Evolutionary conservation across 2,329 filamentous ascomycete species (phyloP).

Genomic region (Exutisphaerella laricina): DNA sequence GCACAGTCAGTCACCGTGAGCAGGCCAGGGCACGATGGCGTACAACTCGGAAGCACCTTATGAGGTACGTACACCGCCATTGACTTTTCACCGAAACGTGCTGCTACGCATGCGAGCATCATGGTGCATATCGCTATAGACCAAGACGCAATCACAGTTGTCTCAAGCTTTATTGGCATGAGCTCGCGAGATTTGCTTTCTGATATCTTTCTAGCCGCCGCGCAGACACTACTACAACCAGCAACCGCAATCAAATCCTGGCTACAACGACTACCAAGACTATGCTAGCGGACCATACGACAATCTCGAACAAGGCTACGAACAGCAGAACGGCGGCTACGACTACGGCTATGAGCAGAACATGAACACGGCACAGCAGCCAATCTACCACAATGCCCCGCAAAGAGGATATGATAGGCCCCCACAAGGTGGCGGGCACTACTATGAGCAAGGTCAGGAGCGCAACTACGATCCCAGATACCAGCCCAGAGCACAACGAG

Average conservation of each 20-base stretch:
- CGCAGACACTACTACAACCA: slow-evolving; percentile 18
- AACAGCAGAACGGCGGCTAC: slow-evolving; percentile 7
- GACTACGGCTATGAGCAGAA: slow-evolving; percentile 11
- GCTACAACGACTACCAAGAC: slow-evolving; percentile 12
- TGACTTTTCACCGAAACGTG: slow-evolving; percentile 6
- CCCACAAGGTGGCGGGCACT: slow-evolving; percentile 8
- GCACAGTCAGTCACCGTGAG: background rate
- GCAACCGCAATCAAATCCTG: slow-evolving; percentile 13
- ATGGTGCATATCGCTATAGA: background rate
- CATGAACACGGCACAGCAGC: slow-evolving; percentile 9
- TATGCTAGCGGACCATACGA: slow-evolving; percentile 19
- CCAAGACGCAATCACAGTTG: slow-evolving; percentile 4
- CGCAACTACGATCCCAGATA: slow-evolving; percentile 25
- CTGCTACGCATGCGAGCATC: background rate
- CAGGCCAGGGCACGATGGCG: slow-evolving; percentile 16
- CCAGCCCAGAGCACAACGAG: slow-evolving; percentile 22
- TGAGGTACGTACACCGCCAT: slow-evolving; percentile 6
- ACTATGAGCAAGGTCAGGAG: slow-evolving; percentile 15
- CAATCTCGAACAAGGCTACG: slow-evolving; percentile 15
- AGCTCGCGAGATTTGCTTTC: background rate
- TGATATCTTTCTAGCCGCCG: slow-evolving; percentile 12
- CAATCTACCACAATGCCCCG: slow-evolving; percentile 9
- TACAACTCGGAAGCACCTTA: slow-evolving; percentile 24
- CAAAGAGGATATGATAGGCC: slow-evolving; percentile 11
- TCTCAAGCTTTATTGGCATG: background rate